Base-by-base conservation (phyloP, 1,284 basidiomycete genomes). In the Chondrostereum purpureum region DNA sequence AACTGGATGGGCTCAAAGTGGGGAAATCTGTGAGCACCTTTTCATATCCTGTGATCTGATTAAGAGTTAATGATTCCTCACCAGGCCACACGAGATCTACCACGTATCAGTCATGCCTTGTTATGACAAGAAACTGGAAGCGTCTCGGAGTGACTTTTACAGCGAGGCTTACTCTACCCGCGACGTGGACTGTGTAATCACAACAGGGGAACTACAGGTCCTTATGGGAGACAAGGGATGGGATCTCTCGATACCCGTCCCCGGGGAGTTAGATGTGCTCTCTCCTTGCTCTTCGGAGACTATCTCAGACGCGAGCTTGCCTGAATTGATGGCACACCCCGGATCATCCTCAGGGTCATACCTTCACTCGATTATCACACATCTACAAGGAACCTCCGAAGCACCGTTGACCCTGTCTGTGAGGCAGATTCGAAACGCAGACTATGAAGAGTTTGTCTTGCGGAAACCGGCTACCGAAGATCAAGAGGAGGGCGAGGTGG, bases 81-180 rank as follows among this genome's bases (percentile, higher is more conserved):
- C 16, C 56, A 92, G 87, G 22, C 86, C 90, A 1, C 72, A 87
- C 55, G 72, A 90, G 55, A 78, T 97, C 44, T 99, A 98, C 63
- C 96, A 99, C 58, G 90, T 98, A 50, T 80, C 92, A 0, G 92
- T 98, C 34, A 99, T 99, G 94, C 94, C 95, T 0, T 99, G 96
- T 67, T 99, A 98, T 65, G 96, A 99, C 74, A 99, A 99, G 69
- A 99, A 99, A 63, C 83, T 99, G 19, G 96, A 99, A 68, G 95
- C 96, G 0, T 94, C 91, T 12, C 77, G 96, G 19, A 76, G 83
- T 39, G 92, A 96, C 60, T 97, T 96, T 61, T 90, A 90, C 62
- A 83, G 84, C 49, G 83, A 83, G 13, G 56, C 76, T 3, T 86
- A 86, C 65, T 73, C 80, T 52, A 91, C 90, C 5, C 77, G 92